phyloP scores from a whole-genome alignment of 176 grass and related monocot genomes.

The Guadua angustifolia region DNA sequence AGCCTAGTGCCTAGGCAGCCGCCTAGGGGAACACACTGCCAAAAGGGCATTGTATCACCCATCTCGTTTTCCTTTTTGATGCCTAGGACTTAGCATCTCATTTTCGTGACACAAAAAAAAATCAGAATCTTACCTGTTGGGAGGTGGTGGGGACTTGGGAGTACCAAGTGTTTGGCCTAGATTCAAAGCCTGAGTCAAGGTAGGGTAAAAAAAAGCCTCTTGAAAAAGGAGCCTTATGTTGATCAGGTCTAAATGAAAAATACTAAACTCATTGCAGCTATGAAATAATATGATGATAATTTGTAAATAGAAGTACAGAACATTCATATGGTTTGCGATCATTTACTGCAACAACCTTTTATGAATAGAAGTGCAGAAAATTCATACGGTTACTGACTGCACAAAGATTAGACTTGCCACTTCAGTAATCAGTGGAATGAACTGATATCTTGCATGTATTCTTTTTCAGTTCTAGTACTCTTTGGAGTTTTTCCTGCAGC shows the following conservation, averaged over 20 bases:
- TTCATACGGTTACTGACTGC: neutral
- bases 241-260: neutral
- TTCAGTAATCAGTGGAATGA: neutral
- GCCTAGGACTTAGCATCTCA: neutral
- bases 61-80: neutral
- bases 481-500: constrained; percentile 89
- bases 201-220: neutral
- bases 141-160: neutral
- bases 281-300: constrained; percentile 21
- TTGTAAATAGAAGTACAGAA: neutral
- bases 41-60: no score
- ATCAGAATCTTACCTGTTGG: neutral
- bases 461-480: constrained; percentile 77
- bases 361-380: constrained; percentile 18
- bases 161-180: neutral
- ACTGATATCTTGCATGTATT: constrained; percentile 41
- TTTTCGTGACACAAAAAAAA: neutral
- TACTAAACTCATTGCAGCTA: neutral
- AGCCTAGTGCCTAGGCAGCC: no score
- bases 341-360: constrained; percentile 27
- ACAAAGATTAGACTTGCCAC: neutral
- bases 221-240: neutral
- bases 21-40: no score
- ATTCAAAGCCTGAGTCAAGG: neutral
- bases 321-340: neutral